Percentiles rank a stretch among this genome's conserved stretches.
Conservation (phyloP, 768 basidiomycete species). For the Sporobolomyces roseus region DNA sequence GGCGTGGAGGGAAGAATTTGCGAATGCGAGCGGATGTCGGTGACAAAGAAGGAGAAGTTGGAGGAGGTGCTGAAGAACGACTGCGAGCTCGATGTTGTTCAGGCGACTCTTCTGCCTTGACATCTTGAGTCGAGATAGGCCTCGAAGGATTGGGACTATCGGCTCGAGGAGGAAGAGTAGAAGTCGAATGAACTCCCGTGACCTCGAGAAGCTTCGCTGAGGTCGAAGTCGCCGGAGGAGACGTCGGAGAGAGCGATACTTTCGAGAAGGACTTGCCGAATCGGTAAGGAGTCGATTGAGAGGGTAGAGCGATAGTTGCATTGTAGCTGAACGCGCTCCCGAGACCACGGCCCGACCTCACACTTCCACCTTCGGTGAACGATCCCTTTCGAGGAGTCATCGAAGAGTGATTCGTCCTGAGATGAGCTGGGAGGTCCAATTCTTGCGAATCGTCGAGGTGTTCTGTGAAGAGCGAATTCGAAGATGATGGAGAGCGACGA, state of each 20-base stretch:
- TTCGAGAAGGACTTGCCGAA: constrained; percentile 7
- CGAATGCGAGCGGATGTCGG: not conserved
- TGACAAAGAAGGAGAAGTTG: not conserved
- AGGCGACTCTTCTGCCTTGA: not conserved
- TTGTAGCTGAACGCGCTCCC: not conserved
- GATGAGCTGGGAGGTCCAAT: not conserved
- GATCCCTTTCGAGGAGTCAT: no score
- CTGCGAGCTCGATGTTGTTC: not conserved
- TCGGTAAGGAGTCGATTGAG: constrained; percentile 2
- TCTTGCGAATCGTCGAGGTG: not conserved
- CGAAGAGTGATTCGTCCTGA: no score
- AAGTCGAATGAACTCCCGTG: not conserved
- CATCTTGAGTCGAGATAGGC: not conserved
- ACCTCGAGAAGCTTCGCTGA: constrained; percentile 2
- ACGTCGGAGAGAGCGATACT: no score
- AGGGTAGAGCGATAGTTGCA: no score
- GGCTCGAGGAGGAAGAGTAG: constrained; percentile 1
- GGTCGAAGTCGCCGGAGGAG: not conserved
- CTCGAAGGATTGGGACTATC: not conserved
- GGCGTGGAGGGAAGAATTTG: not conserved
- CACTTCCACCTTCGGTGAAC: no score
- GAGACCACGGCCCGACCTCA: not conserved
- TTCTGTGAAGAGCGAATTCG: not conserved
- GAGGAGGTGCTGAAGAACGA: not conserved
- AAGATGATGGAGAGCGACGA: not conserved